These are phyloP conservation scores for Cordyceps farinosa DNA, from an alignment of 2,329 filamentous ascomycete genomes.

Conservation along the genomic window DNA sequence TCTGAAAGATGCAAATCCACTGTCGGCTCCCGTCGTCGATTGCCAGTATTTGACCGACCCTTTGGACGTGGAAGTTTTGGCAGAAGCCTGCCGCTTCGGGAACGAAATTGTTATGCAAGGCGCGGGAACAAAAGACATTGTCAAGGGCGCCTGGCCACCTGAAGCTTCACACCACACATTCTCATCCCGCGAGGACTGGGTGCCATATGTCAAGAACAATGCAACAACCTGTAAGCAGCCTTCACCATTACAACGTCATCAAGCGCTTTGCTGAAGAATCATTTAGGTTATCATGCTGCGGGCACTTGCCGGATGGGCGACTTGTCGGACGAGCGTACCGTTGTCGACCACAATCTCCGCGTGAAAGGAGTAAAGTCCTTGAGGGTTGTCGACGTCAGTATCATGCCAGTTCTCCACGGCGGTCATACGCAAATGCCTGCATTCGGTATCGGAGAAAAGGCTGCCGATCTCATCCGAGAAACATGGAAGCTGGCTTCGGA, in stretches of 20 bases:
- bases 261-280: not conserved
- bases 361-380: constrained; percentile 50
- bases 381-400: constrained; percentile 51
- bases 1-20: constrained; percentile 45
- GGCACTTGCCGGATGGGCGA: constrained; percentile 57
- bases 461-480: constrained; percentile 46
- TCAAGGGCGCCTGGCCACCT: constrained; percentile 58
- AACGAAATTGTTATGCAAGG: constrained; percentile 60
- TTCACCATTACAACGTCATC: no score
- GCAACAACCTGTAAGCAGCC: constrained; percentile 54
- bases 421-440: constrained; percentile 54
- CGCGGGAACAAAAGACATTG: constrained; percentile 53
- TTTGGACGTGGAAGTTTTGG: constrained; percentile 55
- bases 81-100: constrained; percentile 54
- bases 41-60: constrained; percentile 56
- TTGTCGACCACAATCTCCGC: constrained; percentile 49
- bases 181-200: constrained; percentile 55
- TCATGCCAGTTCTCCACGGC: constrained; percentile 49
- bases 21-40: constrained; percentile 53
- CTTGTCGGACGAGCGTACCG: constrained; percentile 43
- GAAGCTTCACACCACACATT: constrained; percentile 49
- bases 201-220: constrained; percentile 52
- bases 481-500: not conserved
- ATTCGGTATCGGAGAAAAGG: constrained; percentile 54
- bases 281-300: constrained; percentile 51